These are phyloP conservation scores for Dioscorea cayenensis DNA, from an alignment of 116 monocot genomes.

Conservation along the genomic window DNA sequence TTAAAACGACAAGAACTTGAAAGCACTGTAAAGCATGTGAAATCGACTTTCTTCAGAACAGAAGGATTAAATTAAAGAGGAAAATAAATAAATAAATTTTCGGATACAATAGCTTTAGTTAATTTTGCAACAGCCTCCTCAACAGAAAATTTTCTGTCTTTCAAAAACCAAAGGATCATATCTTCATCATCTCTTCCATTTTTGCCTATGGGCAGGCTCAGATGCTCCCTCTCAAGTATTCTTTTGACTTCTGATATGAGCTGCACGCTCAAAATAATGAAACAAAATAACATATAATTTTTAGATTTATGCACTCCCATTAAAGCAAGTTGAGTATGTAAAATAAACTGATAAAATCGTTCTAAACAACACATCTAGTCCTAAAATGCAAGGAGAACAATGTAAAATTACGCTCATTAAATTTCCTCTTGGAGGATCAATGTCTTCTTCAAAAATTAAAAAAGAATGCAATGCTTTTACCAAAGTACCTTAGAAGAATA, in stretches of 20 bases:
- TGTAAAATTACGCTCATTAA: neutral
- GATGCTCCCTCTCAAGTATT: constrained; percentile 49
- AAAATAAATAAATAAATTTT: neutral
- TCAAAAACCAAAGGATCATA: constrained; percentile 84
- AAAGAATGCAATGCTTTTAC: neutral
- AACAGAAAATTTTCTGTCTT: constrained; percentile 73
- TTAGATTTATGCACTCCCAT: neutral
- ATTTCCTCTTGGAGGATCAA: neutral
- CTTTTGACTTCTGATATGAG: constrained; percentile 80
- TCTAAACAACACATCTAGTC: neutral
- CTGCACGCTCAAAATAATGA: constrained; percentile 17
- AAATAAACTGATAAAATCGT: neutral
- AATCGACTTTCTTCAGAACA: neutral
- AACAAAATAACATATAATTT: neutral
- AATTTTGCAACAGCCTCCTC: constrained; percentile 75
- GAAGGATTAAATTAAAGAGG: neutral
- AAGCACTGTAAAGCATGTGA: too few relatives aligned
- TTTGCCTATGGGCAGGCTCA: constrained; percentile 54
- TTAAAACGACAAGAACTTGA: too few relatives aligned
- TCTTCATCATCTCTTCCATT: constrained; percentile 91
- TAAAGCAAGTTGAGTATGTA: neutral
- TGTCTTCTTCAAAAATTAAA: neutral
- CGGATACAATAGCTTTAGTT: constrained; percentile 86
- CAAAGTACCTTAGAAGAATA: neutral
- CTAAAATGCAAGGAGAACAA: neutral